These are phyloP conservation scores for Rhynchosporium secalis DNA, from an alignment of 2,329 filamentous ascomycete genomes.

Conservation along the genomic window DNA sequence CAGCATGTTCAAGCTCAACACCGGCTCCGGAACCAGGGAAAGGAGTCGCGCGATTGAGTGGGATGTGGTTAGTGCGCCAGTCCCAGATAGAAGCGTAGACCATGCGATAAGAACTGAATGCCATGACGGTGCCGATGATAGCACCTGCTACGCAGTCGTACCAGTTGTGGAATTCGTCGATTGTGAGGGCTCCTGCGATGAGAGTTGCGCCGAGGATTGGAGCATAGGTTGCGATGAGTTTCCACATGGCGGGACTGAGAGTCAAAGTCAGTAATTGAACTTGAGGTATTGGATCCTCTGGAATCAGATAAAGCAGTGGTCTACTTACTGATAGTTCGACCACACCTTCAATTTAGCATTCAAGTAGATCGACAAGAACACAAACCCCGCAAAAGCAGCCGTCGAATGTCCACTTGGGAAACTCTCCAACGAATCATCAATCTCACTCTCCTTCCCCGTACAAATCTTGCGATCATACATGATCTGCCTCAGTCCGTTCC, in stretches of 20 bases:
- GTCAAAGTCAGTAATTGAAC: neutral
- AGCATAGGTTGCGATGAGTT: conserved; percentile 62
- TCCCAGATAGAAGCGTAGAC: conserved; percentile 68
- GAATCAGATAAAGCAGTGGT: neutral
- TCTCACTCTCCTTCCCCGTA: conserved; percentile 62
- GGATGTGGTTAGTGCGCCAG: conserved; percentile 66
- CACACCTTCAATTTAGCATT: conserved; percentile 79
- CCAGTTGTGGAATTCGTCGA: conserved; percentile 75
- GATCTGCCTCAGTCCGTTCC: conserved; percentile 57
- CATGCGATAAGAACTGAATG: conserved; percentile 66
- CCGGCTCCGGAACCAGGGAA: conserved; percentile 46
- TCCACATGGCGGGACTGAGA: conserved; percentile 64
- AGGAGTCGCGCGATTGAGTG: conserved; percentile 57
- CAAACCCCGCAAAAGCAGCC: conserved; percentile 70
- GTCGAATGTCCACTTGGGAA: conserved; percentile 75
- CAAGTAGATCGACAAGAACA: conserved; percentile 71
- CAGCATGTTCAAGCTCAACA: conserved; percentile 52
- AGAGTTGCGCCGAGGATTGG: conserved; percentile 67
- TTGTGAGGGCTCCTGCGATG: conserved; percentile 68
- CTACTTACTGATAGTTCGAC: conserved; percentile 60
- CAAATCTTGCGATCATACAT: conserved; percentile 72
- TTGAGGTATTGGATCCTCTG: neutral
- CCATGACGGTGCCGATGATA: conserved; percentile 64
- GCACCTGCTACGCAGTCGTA: conserved; percentile 70
- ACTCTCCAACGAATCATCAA: conserved; percentile 69